phyloP scores from a whole-genome alignment of 2,329 filamentous ascomycete species.

The Bretziella fagacearum region DNA sequence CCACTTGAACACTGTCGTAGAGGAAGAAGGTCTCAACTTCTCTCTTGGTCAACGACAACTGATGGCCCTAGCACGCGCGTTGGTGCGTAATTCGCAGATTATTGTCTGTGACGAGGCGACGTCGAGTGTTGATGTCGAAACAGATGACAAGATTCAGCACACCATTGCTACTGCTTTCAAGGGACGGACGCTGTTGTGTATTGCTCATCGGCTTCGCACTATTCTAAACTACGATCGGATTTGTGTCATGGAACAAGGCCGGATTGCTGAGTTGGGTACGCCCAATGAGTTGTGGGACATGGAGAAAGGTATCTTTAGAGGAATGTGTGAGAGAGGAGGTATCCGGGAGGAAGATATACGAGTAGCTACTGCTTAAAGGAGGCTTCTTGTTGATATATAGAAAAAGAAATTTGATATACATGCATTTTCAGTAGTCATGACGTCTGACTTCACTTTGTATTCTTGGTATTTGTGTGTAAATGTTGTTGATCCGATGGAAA shows the following conservation, averaged over 20 bases:
- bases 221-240: constrained; percentile 92
- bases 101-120: constrained; percentile 97
- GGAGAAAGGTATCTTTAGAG: constrained; percentile 59
- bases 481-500: too few species aligned
- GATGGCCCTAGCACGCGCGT: constrained; percentile 80
- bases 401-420: background rate
- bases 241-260: constrained; percentile 84
- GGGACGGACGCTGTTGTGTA: constrained; percentile 78
- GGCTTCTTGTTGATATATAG: background rate
- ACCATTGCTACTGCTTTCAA: constrained; percentile 75
- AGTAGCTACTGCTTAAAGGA: background rate
- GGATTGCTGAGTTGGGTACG: constrained; percentile 70
- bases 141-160: constrained; percentile 82
- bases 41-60: constrained; percentile 87
- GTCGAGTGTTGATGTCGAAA: constrained; percentile 84
- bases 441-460: too few species aligned
- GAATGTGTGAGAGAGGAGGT: constrained; percentile 79
- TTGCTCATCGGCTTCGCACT: constrained; percentile 79
- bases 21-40: constrained; percentile 93
- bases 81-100: constrained; percentile 75
- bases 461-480: too few species aligned
- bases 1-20: constrained; percentile 67
- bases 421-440: background rate
- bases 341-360: constrained; percentile 44
- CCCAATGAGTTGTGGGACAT: constrained; percentile 56